Evolutionary conservation across 2,329 filamentous ascomycete species (phyloP).

Genomic region (Stromatinia cepivora): DNA sequence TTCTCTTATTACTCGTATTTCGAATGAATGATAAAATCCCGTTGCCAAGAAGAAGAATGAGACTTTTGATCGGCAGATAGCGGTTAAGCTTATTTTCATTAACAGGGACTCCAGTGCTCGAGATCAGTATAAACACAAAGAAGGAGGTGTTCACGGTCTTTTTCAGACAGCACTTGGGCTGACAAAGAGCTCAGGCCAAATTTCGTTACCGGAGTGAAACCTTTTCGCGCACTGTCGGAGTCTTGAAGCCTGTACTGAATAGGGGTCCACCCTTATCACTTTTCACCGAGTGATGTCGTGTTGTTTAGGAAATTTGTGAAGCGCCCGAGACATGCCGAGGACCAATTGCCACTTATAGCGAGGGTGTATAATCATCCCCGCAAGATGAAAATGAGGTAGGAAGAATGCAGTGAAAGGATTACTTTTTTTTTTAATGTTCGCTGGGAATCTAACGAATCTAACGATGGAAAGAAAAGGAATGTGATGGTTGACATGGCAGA

Average conservation of each 20-base stretch:
- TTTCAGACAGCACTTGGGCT: background rate
- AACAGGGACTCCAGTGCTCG: background rate
- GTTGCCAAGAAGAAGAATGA: background rate
- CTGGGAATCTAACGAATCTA: background rate
- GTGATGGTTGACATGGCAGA: slow-evolving; percentile 1
- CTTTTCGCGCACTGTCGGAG: background rate
- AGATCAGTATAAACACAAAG: background rate
- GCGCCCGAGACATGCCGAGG: slow-evolving; percentile 12
- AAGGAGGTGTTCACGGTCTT: slow-evolving; percentile 5
- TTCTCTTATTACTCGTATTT: background rate
- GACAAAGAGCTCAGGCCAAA: background rate
- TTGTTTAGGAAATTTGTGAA: background rate
- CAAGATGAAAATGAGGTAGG: background rate
- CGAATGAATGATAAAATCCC: background rate
- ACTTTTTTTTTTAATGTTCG: slow-evolving; percentile 1
- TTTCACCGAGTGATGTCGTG: slow-evolving; percentile 4
- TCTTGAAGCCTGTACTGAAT: background rate
- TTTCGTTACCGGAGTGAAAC: slow-evolving; percentile 11
- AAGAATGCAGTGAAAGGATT: background rate
- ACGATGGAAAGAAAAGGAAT: background rate
- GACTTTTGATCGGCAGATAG: background rate
- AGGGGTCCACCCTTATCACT: slow-evolving; percentile 9
- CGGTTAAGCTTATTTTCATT: slow-evolving; percentile 13
- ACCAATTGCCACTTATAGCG: background rate
- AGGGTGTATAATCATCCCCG: background rate